Conservation (phyloP, 352 stramenopile species). For the Pythium brassicae region DNA sequence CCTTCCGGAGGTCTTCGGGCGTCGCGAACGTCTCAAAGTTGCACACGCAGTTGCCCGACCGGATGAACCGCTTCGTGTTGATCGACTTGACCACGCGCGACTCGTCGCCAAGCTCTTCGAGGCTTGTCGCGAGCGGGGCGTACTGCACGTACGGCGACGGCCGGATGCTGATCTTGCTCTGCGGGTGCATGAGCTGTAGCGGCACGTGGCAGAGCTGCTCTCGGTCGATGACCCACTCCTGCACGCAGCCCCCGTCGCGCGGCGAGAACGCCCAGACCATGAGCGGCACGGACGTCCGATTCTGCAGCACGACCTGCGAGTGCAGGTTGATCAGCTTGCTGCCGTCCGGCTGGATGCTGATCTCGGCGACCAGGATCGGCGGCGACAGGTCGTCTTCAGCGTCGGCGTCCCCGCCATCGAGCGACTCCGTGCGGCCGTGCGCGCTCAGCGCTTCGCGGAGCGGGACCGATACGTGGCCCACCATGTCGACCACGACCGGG, state of each 20-base stretch:
- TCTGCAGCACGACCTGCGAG: conserved; percentile 84
- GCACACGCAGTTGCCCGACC: conserved; percentile 68
- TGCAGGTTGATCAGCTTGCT: conserved; percentile 87
- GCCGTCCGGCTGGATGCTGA: conserved; percentile 82
- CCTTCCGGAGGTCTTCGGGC: conserved; percentile 58
- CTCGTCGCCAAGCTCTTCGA: conserved; percentile 79
- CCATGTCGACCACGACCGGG: conserved; percentile 83
- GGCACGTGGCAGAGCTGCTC: conserved; percentile 80
- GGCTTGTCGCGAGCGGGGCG: conserved; percentile 69
- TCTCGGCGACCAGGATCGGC: conserved; percentile 80
- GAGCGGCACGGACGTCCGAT: conserved; percentile 80
- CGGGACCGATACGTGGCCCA: conserved; percentile 80
- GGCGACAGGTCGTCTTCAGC: conserved; percentile 55
- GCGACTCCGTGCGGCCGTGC: conserved; percentile 14
- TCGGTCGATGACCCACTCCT: conserved; percentile 83
- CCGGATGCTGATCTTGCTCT: conserved; percentile 85
- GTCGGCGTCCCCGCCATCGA: conserved; percentile 25
- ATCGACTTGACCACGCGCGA: conserved; percentile 57
- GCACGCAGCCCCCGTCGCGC: conserved; percentile 63
- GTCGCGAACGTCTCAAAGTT: conserved; percentile 79
- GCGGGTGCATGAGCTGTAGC: conserved; percentile 78
- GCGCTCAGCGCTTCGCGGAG: conserved; percentile 45
- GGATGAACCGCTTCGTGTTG: conserved; percentile 82
- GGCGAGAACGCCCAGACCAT: conserved; percentile 88
- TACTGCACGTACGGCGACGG: conserved; percentile 84